Conservation (phyloP, 1,284 basidiomycete species). For the Ustilago vetiveriae region DNA sequence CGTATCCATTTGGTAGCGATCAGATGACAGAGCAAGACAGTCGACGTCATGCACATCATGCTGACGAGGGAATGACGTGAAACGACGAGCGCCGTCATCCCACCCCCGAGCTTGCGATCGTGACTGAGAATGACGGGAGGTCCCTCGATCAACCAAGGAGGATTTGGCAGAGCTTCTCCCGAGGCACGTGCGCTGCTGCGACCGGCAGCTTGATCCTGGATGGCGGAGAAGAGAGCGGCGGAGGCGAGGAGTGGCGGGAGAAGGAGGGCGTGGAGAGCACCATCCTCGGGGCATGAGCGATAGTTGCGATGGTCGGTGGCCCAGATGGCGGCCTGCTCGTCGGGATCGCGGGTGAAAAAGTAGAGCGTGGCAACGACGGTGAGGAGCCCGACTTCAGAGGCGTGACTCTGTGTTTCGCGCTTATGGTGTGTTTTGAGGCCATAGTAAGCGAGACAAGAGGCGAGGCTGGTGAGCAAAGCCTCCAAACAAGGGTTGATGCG, state of each 20-base stretch:
- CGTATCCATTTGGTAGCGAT: constrained; percentile 54
- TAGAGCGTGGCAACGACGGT: constrained; percentile 44
- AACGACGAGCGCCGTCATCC: constrained; percentile 45
- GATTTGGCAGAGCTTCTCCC: constrained; percentile 43
- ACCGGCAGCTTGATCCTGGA: constrained; percentile 45
- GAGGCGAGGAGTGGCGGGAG: constrained; percentile 52
- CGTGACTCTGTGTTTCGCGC: constrained; percentile 34
- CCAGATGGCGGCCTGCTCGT: constrained; percentile 54
- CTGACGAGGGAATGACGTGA: constrained; percentile 55
- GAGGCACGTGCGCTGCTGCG: constrained; percentile 40
- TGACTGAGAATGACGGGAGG: constrained; percentile 47
- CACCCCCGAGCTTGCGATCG: constrained; percentile 25
- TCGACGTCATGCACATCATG: constrained; percentile 53
- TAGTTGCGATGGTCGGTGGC: constrained; percentile 59
- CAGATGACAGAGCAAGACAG: constrained; percentile 38
- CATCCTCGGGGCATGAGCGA: constrained; percentile 52
- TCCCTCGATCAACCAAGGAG: constrained; percentile 50
- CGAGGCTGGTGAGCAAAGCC: constrained; percentile 32
- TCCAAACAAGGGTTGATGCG: constrained; percentile 43
- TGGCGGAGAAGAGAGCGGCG: constrained; percentile 45
- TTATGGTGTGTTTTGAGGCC: constrained; percentile 30
- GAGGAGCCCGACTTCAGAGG: constrained; percentile 46
- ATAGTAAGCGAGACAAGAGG: constrained; percentile 36
- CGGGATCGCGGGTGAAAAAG: constrained; percentile 40
- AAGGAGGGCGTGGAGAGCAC: constrained; percentile 53